Base-by-base conservation (phyloP, 2,329 filamentous ascomycete species). In the Calonectria montana region DNA sequence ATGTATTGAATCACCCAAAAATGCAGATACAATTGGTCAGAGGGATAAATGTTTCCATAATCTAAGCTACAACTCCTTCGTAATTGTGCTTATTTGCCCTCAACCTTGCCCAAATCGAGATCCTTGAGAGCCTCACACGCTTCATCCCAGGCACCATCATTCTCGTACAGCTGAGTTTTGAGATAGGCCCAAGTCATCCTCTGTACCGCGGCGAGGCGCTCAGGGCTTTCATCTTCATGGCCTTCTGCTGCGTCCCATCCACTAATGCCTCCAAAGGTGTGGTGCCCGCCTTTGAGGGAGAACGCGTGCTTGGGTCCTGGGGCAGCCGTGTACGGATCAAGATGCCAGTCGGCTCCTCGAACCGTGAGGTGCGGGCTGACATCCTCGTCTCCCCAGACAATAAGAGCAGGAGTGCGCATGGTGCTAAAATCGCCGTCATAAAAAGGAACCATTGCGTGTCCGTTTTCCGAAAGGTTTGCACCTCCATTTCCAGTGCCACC, bases 191-290 rank as follows among this genome's bases (percentile, higher is more conserved):
- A 79, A 0, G 74, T 78, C 5, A 79, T 70, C 18, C 76, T 74
- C 57, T 80, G 76, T 27, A 78, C 74, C 0, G 71, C 53, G 0
- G 73, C 76, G 37, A 80, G 61, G 6, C 79, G 69, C 69, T 80
- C 77, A 0, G 74, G 50, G 15, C 71, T 73, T 31, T 80, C 79
- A 8, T 80, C 78, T 16, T 73, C 53, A 9, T 59, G 67, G 6
- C 73, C 76, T 50, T 80, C 79, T 6, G 70, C 53, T 0, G 79
- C 78, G 23, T 80, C 75, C 79, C 79, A 80, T 2, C 76, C 75
- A 15, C 75, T 76, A 0, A 80, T 73, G 1, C 79, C 79, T 2
- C 79, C 79, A 29, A 80, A 79, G 0, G 76, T 76, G 29, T 80
- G 79, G 9, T 74, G 70, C 12, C 79, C 79, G 1, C 73, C 76